A percentile compares a stretch with the other conserved stretches of the same genome.
These are phyloP conservation scores for Trametes meyenii DNA, from an alignment of 768 basidiomycete species.

Conservation along the genomic window DNA sequence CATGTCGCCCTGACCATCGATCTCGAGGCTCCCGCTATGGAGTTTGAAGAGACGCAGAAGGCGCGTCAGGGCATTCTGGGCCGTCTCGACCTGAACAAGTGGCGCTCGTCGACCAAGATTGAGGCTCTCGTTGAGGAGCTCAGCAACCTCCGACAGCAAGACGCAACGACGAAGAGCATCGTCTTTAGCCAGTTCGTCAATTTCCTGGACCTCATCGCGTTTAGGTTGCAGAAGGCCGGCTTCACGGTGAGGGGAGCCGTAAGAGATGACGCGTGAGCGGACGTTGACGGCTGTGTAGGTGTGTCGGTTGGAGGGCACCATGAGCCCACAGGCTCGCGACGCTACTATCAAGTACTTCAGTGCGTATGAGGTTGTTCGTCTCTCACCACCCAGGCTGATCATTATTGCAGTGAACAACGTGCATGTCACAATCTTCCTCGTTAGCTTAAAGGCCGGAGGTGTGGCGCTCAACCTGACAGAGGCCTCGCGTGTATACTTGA, in stretches of 20 bases:
- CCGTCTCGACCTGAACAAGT: conserved; percentile 83
- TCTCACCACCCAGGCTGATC: not conserved
- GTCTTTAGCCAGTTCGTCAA: conserved; percentile 97
- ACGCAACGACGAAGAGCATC: conserved; percentile 92
- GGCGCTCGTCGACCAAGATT: conserved; percentile 97
- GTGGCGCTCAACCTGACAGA: conserved; percentile 89
- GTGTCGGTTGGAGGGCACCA: conserved; percentile 93
- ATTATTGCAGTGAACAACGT: conserved; percentile 78
- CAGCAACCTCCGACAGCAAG: conserved; percentile 77
- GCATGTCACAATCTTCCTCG: conserved; percentile 95
- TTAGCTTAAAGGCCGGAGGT: conserved; percentile 94
- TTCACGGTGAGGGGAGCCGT: conserved; percentile 63
- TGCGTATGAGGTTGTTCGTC: conserved; percentile 39
- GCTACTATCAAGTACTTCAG: conserved; percentile 95
- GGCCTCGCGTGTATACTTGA: conserved; percentile 91
- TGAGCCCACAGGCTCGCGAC: conserved; percentile 95
- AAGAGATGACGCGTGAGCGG: not conserved
- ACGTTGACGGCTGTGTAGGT: conserved; percentile 49
- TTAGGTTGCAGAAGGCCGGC: conserved; percentile 86
- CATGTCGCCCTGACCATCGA: conserved; percentile 92
- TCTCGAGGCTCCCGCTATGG: conserved; percentile 90
- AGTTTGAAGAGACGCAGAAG: conserved; percentile 62
- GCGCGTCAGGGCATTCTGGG: conserved; percentile 91
- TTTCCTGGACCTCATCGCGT: conserved; percentile 92
- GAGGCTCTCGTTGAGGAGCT: conserved; percentile 96